Percentiles rank a stretch among this genome's conserved stretches.
Evolutionary conservation across 345 rosid genomes (phyloP).

Genomic region (Fremontodendron californicum): DNA sequence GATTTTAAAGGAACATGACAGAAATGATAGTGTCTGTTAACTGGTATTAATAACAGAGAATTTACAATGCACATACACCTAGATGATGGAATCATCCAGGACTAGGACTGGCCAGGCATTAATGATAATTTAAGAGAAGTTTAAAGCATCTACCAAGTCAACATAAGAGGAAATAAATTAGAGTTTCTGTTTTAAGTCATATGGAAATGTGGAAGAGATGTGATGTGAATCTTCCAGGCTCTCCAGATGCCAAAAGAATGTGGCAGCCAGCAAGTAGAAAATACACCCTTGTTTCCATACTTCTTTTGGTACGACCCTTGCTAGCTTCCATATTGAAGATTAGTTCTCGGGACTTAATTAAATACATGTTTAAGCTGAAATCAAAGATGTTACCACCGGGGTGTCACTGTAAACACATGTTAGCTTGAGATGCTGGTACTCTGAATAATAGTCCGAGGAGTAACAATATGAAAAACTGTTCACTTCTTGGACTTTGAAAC

Average conservation of each 20-base stretch:
- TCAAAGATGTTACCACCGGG: neutral
- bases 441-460: neutral
- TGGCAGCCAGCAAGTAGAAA: neutral
- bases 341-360: neutral
- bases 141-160: neutral
- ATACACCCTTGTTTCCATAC: too few species aligned
- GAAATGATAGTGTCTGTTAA: neutral
- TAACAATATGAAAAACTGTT: neutral
- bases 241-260: neutral
- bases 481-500: conserved; percentile 1
- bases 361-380: neutral
- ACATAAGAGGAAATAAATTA: neutral
- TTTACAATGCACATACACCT: neutral
- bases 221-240: neutral
- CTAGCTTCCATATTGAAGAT: neutral
- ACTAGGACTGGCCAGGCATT: too few species aligned
- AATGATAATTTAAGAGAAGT: neutral
- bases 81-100: neutral
- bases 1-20: neutral
- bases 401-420: neutral
- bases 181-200: neutral
- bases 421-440: neutral
- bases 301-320: too few species aligned
- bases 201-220: neutral
- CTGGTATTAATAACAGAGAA: neutral